Percentiles rank a stretch among this genome's conserved stretches.
phyloP scores from a whole-genome alignment of 805 yeast species.

The Kluyveromyces aestuarii region DNA sequence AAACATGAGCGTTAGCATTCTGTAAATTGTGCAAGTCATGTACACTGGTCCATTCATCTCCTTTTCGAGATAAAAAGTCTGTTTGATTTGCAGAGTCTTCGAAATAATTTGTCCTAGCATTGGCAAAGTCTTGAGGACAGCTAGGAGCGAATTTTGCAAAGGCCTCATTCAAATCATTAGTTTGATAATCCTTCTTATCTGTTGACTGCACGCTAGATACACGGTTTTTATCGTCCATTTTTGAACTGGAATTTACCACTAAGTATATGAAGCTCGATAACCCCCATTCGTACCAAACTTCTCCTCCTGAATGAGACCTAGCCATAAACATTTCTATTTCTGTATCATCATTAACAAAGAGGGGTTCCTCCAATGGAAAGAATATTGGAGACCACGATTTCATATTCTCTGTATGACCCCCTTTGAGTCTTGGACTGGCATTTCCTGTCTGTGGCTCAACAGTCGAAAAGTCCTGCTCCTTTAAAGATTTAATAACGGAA shows the following conservation, averaged over 20 bases:
- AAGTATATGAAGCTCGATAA: constrained; percentile 42
- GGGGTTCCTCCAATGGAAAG: constrained; percentile 51
- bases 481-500: constrained; percentile 9
- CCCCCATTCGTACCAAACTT: constrained; percentile 65
- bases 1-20: constrained; percentile 2
- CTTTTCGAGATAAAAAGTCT: constrained; percentile 9
- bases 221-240: constrained; percentile 11
- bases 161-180: neutral
- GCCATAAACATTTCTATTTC: constrained; percentile 45
- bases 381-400: constrained; percentile 63
- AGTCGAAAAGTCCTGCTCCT: constrained; percentile 10
- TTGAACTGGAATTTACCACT: constrained; percentile 14
- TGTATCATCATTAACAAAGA: constrained; percentile 43
- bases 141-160: neutral
- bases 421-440: neutral
- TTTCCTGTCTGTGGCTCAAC: neutral
- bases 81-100: constrained; percentile 7
- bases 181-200: neutral
- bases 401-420: constrained; percentile 34
- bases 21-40: constrained; percentile 22
- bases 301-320: constrained; percentile 31
- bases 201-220: neutral
- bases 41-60: constrained; percentile 25
- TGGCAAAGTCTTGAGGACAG: neutral
- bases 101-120: constrained; percentile 1